phyloP scores from a whole-genome alignment of 2,329 filamentous ascomycete genomes.

The Colletotrichum sp. region DNA sequence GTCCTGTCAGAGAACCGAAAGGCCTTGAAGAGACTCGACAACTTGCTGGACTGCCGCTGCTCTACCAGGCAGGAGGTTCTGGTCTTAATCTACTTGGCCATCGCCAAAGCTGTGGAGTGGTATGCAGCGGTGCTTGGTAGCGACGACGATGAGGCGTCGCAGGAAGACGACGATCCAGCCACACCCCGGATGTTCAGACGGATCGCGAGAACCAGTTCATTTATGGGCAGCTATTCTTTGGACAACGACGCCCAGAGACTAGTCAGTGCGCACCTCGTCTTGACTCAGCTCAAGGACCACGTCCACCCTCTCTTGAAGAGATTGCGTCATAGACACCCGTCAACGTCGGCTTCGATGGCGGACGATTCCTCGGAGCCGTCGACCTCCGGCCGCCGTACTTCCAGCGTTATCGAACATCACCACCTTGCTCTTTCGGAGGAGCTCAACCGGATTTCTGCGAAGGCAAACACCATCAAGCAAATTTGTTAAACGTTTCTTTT shows the following conservation, averaged over 20 bases:
- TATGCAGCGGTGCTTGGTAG: not conserved
- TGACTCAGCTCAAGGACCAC: not conserved
- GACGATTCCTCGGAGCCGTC: not conserved
- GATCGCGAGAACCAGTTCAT: not conserved
- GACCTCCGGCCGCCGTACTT: not conserved
- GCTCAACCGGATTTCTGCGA: not conserved
- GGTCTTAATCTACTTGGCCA: not conserved
- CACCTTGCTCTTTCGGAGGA: not conserved
- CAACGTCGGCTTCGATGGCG: not conserved
- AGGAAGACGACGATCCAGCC: not conserved
- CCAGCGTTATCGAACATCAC: not conserved
- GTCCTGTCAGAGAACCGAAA: not conserved
- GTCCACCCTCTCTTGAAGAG: conserved; percentile 4
- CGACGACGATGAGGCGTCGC: not conserved
- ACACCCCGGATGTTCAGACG: not conserved
- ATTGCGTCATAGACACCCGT: not conserved
- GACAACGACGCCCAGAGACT: not conserved
- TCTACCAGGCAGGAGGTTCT: not conserved
- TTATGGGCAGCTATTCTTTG: not conserved
- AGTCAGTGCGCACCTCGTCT: not conserved
- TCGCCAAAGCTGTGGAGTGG: not conserved
- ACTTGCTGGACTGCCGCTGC: not conserved
- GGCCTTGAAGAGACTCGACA: not conserved
- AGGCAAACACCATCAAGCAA: not conserved
- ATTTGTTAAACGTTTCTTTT: not conserved